These are phyloP conservation scores for Pythium dissotocum DNA, from an alignment of 352 stramenopile genomes.

Conservation along the genomic window DNA sequence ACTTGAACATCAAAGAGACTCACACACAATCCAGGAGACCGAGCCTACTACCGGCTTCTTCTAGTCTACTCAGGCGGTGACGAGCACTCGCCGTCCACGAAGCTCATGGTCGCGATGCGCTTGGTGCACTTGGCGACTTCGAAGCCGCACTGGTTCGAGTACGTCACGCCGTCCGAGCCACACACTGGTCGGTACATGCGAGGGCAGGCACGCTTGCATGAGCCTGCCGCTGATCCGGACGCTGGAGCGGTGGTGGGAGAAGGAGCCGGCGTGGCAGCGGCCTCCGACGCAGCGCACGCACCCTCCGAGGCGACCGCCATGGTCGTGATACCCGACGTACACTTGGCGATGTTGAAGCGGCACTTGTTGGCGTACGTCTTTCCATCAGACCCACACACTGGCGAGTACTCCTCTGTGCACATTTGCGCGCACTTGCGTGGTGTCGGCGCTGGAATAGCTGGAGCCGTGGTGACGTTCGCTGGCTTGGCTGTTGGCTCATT, in stretches of 20 bases:
- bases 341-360: constrained; percentile 31
- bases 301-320: constrained; percentile 30
- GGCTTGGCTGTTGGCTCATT: not conserved
- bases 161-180: constrained; percentile 29
- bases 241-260: constrained; percentile 3
- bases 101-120: constrained; percentile 10
- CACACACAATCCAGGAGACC: no score
- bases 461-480: not conserved
- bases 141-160: constrained; percentile 38
- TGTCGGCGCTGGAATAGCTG: not conserved
- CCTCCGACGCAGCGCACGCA: constrained; percentile 6
- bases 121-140: constrained; percentile 18
- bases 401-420: constrained; percentile 24
- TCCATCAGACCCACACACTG: constrained; percentile 36
- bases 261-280: not conserved
- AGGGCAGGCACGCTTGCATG: constrained; percentile 14
- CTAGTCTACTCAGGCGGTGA: not conserved
- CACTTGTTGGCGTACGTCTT: constrained; percentile 41
- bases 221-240: not conserved
- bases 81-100: constrained; percentile 9
- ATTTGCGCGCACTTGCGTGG: constrained; percentile 9
- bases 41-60: not conserved
- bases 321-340: constrained; percentile 27
- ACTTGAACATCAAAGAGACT: not conserved
- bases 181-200: constrained; percentile 20